Evolutionary conservation across 257 asterid species (phyloP).

Genomic region (Nicotiana benthamiana): DNA sequence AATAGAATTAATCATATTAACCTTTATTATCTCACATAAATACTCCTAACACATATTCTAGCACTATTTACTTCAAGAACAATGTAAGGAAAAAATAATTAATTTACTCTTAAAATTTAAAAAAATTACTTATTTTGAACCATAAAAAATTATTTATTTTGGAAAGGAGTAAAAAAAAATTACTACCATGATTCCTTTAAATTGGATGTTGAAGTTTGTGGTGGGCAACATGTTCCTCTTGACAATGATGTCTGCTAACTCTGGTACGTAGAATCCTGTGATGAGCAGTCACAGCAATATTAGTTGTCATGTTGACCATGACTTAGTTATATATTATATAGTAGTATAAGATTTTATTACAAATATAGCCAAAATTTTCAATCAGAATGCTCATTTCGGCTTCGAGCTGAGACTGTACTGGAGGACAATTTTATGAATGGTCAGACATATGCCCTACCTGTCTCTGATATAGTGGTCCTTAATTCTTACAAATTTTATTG

Average conservation of each 20-base stretch:
- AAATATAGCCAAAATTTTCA: neutral
- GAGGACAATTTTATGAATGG: neutral
- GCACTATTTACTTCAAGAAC: too few species aligned
- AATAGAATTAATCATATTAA: too few species aligned
- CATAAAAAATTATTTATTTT: too few species aligned
- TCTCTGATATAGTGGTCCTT: constrained; percentile 3
- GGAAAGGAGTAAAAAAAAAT: too few species aligned
- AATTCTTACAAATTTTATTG: neutral
- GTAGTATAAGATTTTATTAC: neutral
- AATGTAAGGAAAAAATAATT: too few species aligned
- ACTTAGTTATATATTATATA: neutral
- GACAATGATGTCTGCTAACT: constrained; percentile 31
- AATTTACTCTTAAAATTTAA: too few species aligned
- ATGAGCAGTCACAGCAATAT: neutral
- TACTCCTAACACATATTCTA: too few species aligned
- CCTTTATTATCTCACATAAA: too few species aligned
- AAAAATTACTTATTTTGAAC: too few species aligned
- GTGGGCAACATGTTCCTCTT: constrained; percentile 11
- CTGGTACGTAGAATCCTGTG: constrained; percentile 33
- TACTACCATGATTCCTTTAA: constrained; percentile 45
- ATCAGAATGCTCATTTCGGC: neutral
- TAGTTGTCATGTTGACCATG: neutral
- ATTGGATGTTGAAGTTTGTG: constrained; percentile 16
- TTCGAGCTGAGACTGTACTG: neutral
- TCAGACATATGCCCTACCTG: neutral